These are phyloP conservation scores for Lachancea fermentati DNA, from an alignment of 805 yeast species.

Conservation along the genomic window DNA sequence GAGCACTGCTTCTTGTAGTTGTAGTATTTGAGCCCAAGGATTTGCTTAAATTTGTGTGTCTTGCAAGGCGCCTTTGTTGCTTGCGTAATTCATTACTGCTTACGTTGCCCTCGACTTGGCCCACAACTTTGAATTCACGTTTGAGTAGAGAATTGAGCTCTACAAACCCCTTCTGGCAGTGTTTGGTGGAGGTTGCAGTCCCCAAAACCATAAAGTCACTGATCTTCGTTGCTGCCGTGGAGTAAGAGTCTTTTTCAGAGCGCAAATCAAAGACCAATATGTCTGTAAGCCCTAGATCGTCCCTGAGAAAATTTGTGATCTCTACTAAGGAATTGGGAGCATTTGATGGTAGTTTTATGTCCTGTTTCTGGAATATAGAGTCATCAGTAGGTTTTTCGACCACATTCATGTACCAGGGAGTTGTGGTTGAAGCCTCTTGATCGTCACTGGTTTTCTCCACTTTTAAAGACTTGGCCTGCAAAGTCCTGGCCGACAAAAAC, in stretches of 20 bases:
- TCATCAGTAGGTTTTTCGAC: conserved; percentile 33
- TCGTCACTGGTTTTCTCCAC: background rate
- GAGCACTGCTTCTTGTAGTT: conserved; percentile 50
- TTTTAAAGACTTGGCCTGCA: background rate
- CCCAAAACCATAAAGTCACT: conserved; percentile 52
- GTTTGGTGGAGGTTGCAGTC: conserved; percentile 73
- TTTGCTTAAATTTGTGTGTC: conserved; percentile 48
- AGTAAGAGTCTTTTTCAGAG: conserved; percentile 34
- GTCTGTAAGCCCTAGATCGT: conserved; percentile 61
- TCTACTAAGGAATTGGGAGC: conserved; percentile 47
- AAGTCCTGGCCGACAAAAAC: background rate
- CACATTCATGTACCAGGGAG: conserved; percentile 59
- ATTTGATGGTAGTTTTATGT: conserved; percentile 55
- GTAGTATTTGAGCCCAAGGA: conserved; percentile 48
- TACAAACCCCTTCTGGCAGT: conserved; percentile 62
- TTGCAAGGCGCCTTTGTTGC: conserved; percentile 45
- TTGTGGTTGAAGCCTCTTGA: background rate
- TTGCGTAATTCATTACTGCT: conserved; percentile 51
- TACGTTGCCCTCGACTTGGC: conserved; percentile 66
- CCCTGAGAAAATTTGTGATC: conserved; percentile 38
- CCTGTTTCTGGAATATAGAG: conserved; percentile 30
- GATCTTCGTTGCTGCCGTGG: conserved; percentile 32
- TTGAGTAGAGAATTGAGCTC: conserved; percentile 57
- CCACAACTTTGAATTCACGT: conserved; percentile 39
- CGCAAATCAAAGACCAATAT: conserved; percentile 61